These are phyloP conservation scores for Tricholoma sp. DNA, from an alignment of 768 basidiomycete species.

Conservation along the genomic window DNA sequence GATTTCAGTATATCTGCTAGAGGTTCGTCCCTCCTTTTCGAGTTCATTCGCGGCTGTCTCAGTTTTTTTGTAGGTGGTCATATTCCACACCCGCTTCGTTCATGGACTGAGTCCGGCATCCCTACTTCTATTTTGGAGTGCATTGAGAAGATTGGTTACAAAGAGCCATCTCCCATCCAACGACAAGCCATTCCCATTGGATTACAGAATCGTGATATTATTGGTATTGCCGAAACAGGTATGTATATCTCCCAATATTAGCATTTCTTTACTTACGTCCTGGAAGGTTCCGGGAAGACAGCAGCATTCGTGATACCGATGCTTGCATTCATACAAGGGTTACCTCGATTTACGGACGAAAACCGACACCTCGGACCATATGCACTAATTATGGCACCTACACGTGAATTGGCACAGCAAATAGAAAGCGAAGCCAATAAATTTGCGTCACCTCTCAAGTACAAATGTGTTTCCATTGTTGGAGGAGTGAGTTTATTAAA, in stretches of 20 bases:
- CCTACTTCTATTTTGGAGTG: constrained; percentile 74
- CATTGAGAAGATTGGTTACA: constrained; percentile 91
- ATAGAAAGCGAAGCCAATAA: constrained; percentile 91
- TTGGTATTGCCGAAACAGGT: constrained; percentile 99
- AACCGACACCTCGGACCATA: constrained; percentile 93
- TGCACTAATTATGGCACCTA: constrained; percentile 89
- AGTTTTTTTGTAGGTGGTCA: constrained; percentile 59
- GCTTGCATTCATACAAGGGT: constrained; percentile 86
- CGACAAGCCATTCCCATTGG: constrained; percentile 99
- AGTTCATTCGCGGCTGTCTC: not conserved
- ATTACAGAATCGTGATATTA: constrained; percentile 91
- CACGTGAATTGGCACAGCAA: constrained; percentile 98
- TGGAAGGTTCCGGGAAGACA: constrained; percentile 92
- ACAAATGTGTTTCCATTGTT: constrained; percentile 94
- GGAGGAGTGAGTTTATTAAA: constrained; percentile 68
- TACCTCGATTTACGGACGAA: constrained; percentile 87
- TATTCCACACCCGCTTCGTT: constrained; percentile 90
- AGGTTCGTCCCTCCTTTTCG: constrained; percentile 42
- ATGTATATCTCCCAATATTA: constrained; percentile 10
- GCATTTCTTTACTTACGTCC: constrained; percentile 2
- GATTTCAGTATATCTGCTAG: constrained; percentile 95
- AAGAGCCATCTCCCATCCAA: constrained; percentile 95
- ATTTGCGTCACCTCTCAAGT: constrained; percentile 88
- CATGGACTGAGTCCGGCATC: constrained; percentile 87
- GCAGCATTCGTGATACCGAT: constrained; percentile 98